Evolutionary conservation across 495 filamentous ascomycete genomes (phyloP), one percentile per base, ranked within the genome.

Genomic region (Trichoderma virens): DNA sequence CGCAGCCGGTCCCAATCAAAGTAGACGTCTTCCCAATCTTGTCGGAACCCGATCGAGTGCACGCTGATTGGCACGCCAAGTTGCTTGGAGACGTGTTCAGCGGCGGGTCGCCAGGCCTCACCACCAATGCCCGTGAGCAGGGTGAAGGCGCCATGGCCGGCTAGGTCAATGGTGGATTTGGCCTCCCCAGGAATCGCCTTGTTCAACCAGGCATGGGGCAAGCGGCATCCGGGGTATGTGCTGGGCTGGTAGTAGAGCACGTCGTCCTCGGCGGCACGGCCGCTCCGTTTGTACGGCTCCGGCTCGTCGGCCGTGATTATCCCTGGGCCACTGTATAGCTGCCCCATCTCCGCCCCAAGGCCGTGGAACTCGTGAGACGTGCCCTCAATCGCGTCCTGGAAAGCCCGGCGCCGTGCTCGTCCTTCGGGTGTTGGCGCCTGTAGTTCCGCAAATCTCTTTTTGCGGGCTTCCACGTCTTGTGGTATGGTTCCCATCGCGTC

Each of bases 121-220:
- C 77, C 78, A 13, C 75, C 74, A 5, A 71, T 66, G 0, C 78
- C 78, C 2, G 75, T 75, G 18, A 80, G 38, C 18, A 80, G 62
- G 16, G 72, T 73, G 59, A 79, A 79, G 1, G 61, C 23, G 0
- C 72, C 68, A 13, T 75, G 67, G 0, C 76, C 76, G 4, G 70
- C 70, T 23, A 79, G 62, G 66, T 79, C 77, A 45, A 77, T 71
- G 2, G 75, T 76, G 1, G 74, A 76, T n/a, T 76, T 56, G 14
- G 31, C 61, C 60, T 71, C 65, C 0, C 66, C 65, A 0, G 73
- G 73, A 6, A 64, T 51, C 16, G 73, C 65, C 14, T 64, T 67
- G 65, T 74, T 73, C 30, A 80, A 65, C 76, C 75, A 80, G 11
- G 72, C 72, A 66, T 80, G 78, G n/a, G 77, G 77, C 63, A 75